Base-by-base conservation (phyloP, 1,284 basidiomycete species). In the Mycosarcoma maydis region DNA sequence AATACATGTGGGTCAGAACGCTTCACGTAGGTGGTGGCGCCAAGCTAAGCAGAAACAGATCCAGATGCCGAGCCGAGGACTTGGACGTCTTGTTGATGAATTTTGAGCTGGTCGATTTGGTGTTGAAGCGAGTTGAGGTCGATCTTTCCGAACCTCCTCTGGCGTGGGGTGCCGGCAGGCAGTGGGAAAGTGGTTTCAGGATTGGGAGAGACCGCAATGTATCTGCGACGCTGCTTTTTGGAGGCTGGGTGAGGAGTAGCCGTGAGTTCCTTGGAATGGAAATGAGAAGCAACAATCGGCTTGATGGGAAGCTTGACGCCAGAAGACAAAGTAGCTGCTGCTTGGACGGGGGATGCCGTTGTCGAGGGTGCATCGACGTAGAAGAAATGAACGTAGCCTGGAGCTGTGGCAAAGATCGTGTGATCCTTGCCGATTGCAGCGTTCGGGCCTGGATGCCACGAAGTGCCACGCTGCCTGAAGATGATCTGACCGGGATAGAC, bases 321-420 rank as follows among this genome's bases (percentile, higher is more conserved):
- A 2, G 67, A 56, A 2, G 66, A 41, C 13, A 49, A 54, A 8
- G 59, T 45, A 9, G 66, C 27, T 2, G 58, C 34, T 24, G 42
- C 38, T 6, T 6, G 38, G 20, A 37, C 19, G 5, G 54, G 13
- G 16, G 55, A 27, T 29, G 54, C 29, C 17, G 51, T 23, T 7
- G 45, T 9, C 7, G 54, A 30, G 13, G 55, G 34, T 1, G 42
- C 41, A 16, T 67, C 40, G 27, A 72, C 65, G 32, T 75, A 73
- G 74, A 73, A 81, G 65, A 76, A 81, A 34, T 72, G 72, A n/a
- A 81, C 79, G 37, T 69, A 80, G 33, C 80, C 80, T 0, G 78
- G 71, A 19, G 67, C 67, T 6, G 69, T 74, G 13, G 80, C 79
- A 55, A 75, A 80, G 49, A 80, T 69, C 41, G 80, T 80, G 66